Evolutionary conservation across 139 green algal genomes (phyloP).

Genomic region (Micractinium sp.): DNA sequence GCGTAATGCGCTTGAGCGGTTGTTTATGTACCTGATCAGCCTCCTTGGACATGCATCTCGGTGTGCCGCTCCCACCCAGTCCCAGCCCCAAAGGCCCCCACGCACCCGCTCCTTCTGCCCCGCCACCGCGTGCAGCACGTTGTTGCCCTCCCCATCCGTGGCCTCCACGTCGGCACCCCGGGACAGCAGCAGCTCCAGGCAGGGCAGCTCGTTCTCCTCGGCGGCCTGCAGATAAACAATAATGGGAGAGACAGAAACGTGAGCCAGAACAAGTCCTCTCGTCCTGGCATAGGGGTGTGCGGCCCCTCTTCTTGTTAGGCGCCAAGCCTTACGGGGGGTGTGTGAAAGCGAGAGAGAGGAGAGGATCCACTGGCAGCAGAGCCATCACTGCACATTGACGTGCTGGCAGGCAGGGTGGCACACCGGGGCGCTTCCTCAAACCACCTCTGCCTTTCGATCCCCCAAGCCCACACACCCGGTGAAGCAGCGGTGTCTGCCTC

Average conservation of each 20-base stretch:
- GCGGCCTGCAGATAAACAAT: slow-evolving; percentile 23
- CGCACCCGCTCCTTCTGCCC: background rate
- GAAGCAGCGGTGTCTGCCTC: background rate
- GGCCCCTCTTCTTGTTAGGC: too few relatives aligned
- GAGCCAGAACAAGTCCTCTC: background rate
- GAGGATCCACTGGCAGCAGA: too few relatives aligned
- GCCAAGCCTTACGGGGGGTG: too few relatives aligned
- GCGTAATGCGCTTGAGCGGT: background rate
- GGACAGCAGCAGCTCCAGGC: slow-evolving; percentile 31
- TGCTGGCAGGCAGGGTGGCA: too few relatives aligned
- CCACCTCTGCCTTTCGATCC: too few relatives aligned
- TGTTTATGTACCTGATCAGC: too few relatives aligned
- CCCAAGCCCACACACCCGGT: background rate
- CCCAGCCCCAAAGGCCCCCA: too few relatives aligned
- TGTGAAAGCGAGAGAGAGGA: too few relatives aligned
- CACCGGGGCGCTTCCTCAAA: too few relatives aligned
- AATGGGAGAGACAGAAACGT: background rate
- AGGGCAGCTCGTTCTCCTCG: background rate
- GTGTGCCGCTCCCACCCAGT: background rate
- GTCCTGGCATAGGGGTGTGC: too few relatives aligned
- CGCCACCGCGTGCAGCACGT: slow-evolving; percentile 35
- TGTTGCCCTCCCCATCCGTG: slow-evolving; percentile 28
- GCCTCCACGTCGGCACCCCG: slow-evolving; percentile 3
- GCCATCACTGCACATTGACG: too few relatives aligned
- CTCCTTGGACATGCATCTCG: too few relatives aligned